Conservation (phyloP, 2,329 filamentous ascomycete genomes). For the Zymoseptoria pseudotritici region DNA sequence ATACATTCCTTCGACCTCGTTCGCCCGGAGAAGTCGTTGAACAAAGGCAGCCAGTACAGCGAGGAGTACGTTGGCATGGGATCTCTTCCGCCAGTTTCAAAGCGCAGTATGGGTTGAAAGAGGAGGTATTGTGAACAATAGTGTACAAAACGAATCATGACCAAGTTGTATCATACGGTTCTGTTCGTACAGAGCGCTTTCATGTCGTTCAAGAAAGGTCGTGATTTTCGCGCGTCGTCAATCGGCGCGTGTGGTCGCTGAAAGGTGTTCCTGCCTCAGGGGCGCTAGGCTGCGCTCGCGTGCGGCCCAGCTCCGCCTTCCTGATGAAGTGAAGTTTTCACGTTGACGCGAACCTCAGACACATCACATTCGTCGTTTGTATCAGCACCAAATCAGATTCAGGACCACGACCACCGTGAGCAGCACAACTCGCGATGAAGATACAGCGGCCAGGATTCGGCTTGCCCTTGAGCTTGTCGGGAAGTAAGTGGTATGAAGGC, state of each 20-base stretch:
- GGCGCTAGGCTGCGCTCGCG: too few species aligned
- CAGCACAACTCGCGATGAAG: too few species aligned
- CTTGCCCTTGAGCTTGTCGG: neutral
- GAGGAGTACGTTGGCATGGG: neutral
- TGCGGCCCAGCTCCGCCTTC: too few species aligned
- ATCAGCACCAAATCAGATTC: too few species aligned
- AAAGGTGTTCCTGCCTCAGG: too few species aligned
- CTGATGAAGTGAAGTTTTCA: too few species aligned
- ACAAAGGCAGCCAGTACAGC: neutral
- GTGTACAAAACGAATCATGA: neutral
- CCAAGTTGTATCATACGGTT: neutral
- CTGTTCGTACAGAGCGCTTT: neutral
- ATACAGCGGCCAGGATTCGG: conserved; percentile 1
- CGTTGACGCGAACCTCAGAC: too few species aligned
- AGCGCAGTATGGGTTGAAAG: neutral
- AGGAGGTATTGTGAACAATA: neutral
- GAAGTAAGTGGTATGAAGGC: neutral
- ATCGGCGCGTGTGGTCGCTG: too few species aligned
- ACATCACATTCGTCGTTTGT: too few species aligned
- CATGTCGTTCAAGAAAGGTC: neutral
- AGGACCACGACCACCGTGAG: too few species aligned
- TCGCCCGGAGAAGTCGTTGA: neutral
- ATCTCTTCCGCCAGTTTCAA: neutral
- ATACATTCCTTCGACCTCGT: neutral
- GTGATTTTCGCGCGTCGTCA: too few species aligned